Evolutionary conservation across 2,329 filamentous ascomycete species (phyloP).

Genomic region (Alternaria metachromatica): DNA sequence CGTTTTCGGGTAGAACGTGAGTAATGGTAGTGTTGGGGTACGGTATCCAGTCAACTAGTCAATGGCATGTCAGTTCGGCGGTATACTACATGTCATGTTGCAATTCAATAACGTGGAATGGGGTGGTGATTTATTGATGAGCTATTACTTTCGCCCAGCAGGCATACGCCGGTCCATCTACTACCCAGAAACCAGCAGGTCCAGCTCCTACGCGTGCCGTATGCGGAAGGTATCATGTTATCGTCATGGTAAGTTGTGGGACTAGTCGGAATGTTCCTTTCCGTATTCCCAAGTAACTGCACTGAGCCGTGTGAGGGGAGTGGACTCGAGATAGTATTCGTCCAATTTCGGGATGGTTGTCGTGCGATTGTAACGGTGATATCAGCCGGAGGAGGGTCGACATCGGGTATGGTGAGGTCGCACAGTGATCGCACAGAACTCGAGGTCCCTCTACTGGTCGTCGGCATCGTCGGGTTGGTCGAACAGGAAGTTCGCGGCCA

Average conservation of each 20-base stretch:
- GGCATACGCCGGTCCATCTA: conserved; percentile 8
- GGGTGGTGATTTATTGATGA: conserved; percentile 11
- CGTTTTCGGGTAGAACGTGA: background rate
- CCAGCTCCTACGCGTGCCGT: conserved; percentile 7
- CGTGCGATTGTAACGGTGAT: conserved; percentile 32
- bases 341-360: conserved; percentile 23
- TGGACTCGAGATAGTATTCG: conserved; percentile 18
- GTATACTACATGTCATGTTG: background rate
- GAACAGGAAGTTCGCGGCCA: conserved; percentile 97
- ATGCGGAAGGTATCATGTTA: conserved; percentile 24
- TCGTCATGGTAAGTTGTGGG: conserved; percentile 11
- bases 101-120: background rate
- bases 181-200: conserved; percentile 8
- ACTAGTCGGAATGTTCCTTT: conserved; percentile 1
- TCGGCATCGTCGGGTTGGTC: conserved; percentile 92
- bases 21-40: background rate
- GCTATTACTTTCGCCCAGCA: conserved; percentile 7
- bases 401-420: conserved; percentile 30
- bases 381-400: conserved; percentile 25
- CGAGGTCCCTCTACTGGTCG: conserved; percentile 43
- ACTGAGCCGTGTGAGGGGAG: conserved; percentile 10
- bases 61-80: background rate
- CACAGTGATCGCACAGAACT: conserved; percentile 28
- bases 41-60: background rate
- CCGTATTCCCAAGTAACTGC: conserved; percentile 14